Conservation (phyloP, 805 yeast species). For the Candida insectorum region DNA sequence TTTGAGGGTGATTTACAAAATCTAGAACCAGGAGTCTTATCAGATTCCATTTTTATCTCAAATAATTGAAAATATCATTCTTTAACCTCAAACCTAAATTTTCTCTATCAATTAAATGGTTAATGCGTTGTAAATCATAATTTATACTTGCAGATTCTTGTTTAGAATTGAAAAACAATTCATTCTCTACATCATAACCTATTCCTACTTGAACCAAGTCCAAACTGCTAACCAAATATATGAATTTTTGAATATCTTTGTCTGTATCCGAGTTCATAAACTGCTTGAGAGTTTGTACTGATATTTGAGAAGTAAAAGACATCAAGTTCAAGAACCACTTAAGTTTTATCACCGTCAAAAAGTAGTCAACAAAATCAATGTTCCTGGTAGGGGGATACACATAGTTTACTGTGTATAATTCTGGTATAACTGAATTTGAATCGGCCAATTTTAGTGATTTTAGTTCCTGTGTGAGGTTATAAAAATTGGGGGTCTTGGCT, state of each 20-base stretch:
- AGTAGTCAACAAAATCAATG: conserved; percentile 8
- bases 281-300: conserved; percentile 1
- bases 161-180: no score
- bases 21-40: no score
- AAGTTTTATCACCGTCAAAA: conserved; percentile 7
- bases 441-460: conserved; percentile 2
- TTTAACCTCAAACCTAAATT: conserved; percentile 5
- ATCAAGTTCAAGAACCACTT: conserved; percentile 12
- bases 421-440: conserved; percentile 1
- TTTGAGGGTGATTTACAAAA: no score
- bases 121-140: not conserved
- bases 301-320: conserved; percentile 10
- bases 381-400: conserved; percentile 7
- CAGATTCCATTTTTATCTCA: no score
- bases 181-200: conserved; percentile 9
- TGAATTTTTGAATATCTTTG: conserved; percentile 4
- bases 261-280: conserved; percentile 4
- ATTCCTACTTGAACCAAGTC: conserved; percentile 9
- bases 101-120: conserved; percentile 4
- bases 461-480: not conserved
- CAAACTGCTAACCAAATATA: conserved; percentile 9
- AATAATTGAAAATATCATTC: conserved; percentile 8
- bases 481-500: conserved; percentile 1
- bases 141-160: conserved; percentile 1
- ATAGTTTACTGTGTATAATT: conserved; percentile 4